Conservation (phyloP, 1,139 yeast genomes). For the Kluyveromyces marxianus region DNA sequence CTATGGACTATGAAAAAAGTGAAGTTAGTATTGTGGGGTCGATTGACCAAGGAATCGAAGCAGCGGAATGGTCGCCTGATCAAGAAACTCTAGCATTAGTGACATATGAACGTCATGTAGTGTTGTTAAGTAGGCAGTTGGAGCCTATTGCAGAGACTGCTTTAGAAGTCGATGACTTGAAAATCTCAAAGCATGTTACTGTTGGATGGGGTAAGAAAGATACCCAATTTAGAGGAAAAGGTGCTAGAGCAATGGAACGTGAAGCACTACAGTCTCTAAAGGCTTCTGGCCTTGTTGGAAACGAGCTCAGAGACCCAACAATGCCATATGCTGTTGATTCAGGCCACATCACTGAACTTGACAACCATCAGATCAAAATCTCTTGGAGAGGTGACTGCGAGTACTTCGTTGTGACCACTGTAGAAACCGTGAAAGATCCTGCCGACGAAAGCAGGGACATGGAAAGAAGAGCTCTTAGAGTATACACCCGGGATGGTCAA, state of each 20-base stretch:
- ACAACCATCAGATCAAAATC: constrained; percentile 40
- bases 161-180: constrained; percentile 56
- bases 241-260: constrained; percentile 76
- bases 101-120: constrained; percentile 53
- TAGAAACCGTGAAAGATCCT: constrained; percentile 39
- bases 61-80: constrained; percentile 87
- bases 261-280: constrained; percentile 42
- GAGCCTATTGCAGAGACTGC: constrained; percentile 69
- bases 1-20: constrained; percentile 44
- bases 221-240: constrained; percentile 93
- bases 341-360: constrained; percentile 56
- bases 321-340: constrained; percentile 64
- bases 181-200: constrained; percentile 76
- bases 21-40: constrained; percentile 74
- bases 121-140: constrained; percentile 66
- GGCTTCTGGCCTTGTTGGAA: constrained; percentile 62
- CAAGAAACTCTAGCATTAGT: constrained; percentile 75
- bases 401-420: constrained; percentile 59
- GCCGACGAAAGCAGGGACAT: constrained; percentile 33
- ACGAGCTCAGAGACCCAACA: constrained; percentile 81
- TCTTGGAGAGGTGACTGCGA: constrained; percentile 98
- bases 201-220: constrained; percentile 99
- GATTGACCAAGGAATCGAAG: constrained; percentile 65
- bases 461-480: constrained; percentile 72
- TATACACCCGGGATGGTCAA: constrained; percentile 70